Percentiles rank a stretch among this genome's conserved stretches.
Evolutionary conservation across 257 asterid species (phyloP).

Genomic region (Mitragyna speciosa): DNA sequence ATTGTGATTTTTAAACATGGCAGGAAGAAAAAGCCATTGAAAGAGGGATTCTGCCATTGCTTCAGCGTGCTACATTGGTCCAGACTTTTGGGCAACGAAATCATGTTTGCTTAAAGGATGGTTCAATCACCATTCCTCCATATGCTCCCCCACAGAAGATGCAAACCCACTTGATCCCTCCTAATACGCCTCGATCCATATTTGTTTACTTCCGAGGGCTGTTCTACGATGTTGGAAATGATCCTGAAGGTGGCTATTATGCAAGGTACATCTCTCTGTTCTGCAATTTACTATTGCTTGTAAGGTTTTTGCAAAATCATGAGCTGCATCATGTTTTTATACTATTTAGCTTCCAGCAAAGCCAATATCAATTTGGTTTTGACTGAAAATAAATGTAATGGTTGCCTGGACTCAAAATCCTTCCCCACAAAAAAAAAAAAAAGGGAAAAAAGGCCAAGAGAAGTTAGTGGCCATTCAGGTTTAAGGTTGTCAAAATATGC

Average conservation of each 20-base stretch:
- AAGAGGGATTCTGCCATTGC: slow-evolving; percentile 81
- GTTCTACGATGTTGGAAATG: slow-evolving; percentile 79
- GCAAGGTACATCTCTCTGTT: slow-evolving; percentile 50
- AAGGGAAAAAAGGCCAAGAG: not conserved
- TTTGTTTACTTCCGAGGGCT: slow-evolving; percentile 90
- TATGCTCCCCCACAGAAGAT: slow-evolving; percentile 94
- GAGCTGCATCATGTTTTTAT: not conserved
- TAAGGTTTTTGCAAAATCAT: not conserved
- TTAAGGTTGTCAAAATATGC: not conserved
- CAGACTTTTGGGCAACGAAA: slow-evolving; percentile 91
- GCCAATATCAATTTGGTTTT: not conserved
- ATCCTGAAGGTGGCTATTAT: slow-evolving; percentile 91
- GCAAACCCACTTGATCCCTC: slow-evolving; percentile 84
- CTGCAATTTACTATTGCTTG: not conserved
- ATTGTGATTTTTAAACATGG: slow-evolving; percentile 2
- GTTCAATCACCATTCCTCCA: slow-evolving; percentile 82
- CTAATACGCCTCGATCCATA: slow-evolving; percentile 82
- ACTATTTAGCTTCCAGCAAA: not conserved
- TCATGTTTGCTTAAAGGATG: slow-evolving; percentile 83
- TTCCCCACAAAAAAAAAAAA: not conserved
- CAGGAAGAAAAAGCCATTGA: slow-evolving; percentile 95
- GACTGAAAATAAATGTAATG: not conserved
- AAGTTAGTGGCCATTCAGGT: not conserved
- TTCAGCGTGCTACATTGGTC: slow-evolving; percentile 81
- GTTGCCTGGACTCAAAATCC: not conserved